Evolutionary conservation across 2,329 filamentous ascomycete species (phyloP), one percentile per base, ranked within the genome.

Genomic region (Alternaria ethzedia): DNA sequence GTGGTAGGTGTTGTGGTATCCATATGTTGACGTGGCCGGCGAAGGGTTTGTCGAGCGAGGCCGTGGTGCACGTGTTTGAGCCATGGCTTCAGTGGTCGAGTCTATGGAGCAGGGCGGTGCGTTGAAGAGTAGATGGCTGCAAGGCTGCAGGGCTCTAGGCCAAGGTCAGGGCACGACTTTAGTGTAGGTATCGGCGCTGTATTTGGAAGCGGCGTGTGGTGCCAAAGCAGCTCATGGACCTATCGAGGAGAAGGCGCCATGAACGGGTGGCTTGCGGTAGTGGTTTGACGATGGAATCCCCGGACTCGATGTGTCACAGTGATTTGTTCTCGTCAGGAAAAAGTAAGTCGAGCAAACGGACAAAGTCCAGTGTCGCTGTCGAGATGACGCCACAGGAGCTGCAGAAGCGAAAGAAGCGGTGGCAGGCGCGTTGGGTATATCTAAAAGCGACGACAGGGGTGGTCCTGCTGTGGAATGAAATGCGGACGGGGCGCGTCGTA

Each of bases 1-100:
- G 69, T 81, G 79, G 70, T 80, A 81, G 51, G 79, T 80, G 69
- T 82, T 81, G 75, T 81, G 78, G 70, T 82, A 82, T 56, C 79
- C 79, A 62, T 80, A 80, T 36, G 73, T 78, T 17, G 74, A 76
- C 30, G 71, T 66, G 26, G 69, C 58, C 8, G 69, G 65, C 49
- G 70, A 50, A 11, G 65, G 36, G 60, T 70, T 70, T 46, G 62
- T 67, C 47, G 72, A 58, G 50, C 73, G 70, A 46, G 61, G 56
- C 15, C 67, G 65, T 43, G 61, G 30, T 28, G 57, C 47, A 12
- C 69, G 66, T 54, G 59, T 58, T 20, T 57, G 63, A 20, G 66
- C 32, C 57, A 57, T 54, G 51, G 56, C 59, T 45, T 59, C 59
- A 43, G 46, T 59, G 28, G 46, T 51, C 32, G 57, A 17, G 13